Base-by-base conservation (phyloP, 2,329 filamentous ascomycete genomes). In the Chlorencoelia australis region DNA sequence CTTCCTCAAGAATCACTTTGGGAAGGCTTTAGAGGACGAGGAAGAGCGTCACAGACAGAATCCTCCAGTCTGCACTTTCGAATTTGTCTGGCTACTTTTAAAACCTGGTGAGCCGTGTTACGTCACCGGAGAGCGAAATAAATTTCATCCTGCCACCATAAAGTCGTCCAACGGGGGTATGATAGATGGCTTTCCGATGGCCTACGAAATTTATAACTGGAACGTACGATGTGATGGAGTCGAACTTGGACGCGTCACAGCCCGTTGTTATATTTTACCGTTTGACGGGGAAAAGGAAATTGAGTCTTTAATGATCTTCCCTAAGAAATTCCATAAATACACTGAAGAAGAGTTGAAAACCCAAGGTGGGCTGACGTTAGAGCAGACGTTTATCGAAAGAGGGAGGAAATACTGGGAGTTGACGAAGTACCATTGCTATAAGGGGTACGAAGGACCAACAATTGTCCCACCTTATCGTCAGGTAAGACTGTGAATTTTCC, bases 1-100 rank as follows among this genome's bases (percentile, higher is more conserved):
- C 5, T 42, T 37, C 30, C 30, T 46, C 8, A 29, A 36, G 16
- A 29, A 44, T 4, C 24, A 33, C 13, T 37, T 40, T 19, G 36
- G 35, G n/a, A 24, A 30, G 10, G 31, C 25, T 8, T 24, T 44
- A 5, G 19, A 35, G 8, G 30, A 30, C 11, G 41, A 44, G 31
- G 36, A 42, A 13, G 37, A 25, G 17, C 24, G 42, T 18, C 33
- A 42, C 15, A 29, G 24, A 10, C 27, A 33, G 16, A 25, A 35
- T 22, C 51, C 49, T 0, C 64, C 65, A 1, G 25, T 42, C 0
- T 34, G 31, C 3, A 46, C 43, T 3, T 46, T 46, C 33, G 33
- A 39, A 18, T 32, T 35, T 26, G 18, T 44, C 4, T 46, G 43
- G 43, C 21, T 46, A 19, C 16, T 46, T 22, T 42, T 44, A 11